Evolutionary conservation across 768 basidiomycete species (phyloP), one percentile per base, ranked within the genome.

Genomic region (Pleurotus sapidus): DNA sequence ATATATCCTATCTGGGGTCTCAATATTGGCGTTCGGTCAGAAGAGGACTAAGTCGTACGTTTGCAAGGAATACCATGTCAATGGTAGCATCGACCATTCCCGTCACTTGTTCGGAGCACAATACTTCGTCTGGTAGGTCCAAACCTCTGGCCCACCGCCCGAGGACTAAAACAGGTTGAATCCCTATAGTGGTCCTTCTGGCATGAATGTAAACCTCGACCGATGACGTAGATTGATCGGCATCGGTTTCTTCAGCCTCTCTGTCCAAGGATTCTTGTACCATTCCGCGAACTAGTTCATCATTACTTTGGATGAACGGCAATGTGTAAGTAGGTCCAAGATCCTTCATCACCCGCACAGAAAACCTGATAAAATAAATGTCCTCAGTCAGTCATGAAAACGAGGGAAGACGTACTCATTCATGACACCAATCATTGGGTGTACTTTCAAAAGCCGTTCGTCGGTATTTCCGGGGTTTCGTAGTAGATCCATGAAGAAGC

Each of bases 11-110:
- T 38, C 5, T n/a, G 23, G 20, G 20, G 11, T n/a, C 27, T 17
- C n/a, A 42, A 47, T 4, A n/a, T 25, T 4, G 17, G 9, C 25
- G 14, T 30, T 12, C 2, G 17, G 1, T 6, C 40, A 8, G 27
- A n/a, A 54, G 11, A 45, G 24, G 34, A 42, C 39, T 30, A 42
- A 12, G 18, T 45, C 55, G 2, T n/a, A 61, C 62, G 40, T 62
- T 62, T 5, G 55, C 40, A 1, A 62, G 40, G 30, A 60, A 38
- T 9, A 59, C 45, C 59, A 64, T 58, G n/a, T 62, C 61, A 3
- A 54, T 47, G 3, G 56, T 43, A 6, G 58, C 61, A 11, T 46
- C 30, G 24, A 51, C 45, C 18, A 62, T 24, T 7, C 51, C 45
- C 12, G 42, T 55, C 5, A 62, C 56, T 7, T 40, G 34, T 11